These are phyloP conservation scores for Solanum pinnatisectum DNA, from an alignment of 257 asterid species.

Conservation along the genomic window DNA sequence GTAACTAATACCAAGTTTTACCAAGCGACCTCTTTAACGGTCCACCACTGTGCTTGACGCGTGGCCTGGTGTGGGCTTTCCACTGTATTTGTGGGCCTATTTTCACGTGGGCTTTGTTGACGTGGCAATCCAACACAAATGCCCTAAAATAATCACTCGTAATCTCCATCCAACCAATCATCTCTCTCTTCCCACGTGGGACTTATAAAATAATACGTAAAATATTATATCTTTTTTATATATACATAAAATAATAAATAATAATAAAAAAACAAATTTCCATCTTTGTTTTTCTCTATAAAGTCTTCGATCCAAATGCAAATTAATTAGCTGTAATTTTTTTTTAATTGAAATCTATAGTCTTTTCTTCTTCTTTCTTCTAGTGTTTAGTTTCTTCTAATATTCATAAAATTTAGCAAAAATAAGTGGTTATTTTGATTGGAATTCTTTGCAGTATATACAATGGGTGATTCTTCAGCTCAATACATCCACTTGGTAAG, in stretches of 20 bases:
- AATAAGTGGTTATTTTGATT: background rate
- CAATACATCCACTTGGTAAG: slow-evolving; percentile 70
- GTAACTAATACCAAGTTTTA: too few relatives aligned
- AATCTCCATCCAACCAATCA: slow-evolving; percentile 76
- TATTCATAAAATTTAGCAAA: background rate
- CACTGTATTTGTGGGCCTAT: background rate
- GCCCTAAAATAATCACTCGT: slow-evolving; percentile 21
- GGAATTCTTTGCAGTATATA: background rate
- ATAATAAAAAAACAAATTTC: background rate
- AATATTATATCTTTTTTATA: too few relatives aligned
- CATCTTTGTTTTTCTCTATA: background rate
- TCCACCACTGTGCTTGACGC: background rate
- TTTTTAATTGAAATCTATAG: background rate
- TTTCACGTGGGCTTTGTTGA: background rate
- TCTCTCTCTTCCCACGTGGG: slow-evolving; percentile 64
- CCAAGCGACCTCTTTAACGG: background rate
- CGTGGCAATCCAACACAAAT: background rate
- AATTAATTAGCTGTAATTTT: background rate
- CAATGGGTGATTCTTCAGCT: slow-evolving; percentile 54
- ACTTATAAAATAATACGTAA: background rate
- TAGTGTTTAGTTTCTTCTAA: background rate
- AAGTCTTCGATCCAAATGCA: background rate
- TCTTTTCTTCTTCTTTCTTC: background rate
- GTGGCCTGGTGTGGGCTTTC: background rate
- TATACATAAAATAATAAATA: too few relatives aligned